These are phyloP conservation scores for Schizonepeta tenuifolia DNA, from an alignment of 257 asterid species.

Conservation along the genomic window DNA sequence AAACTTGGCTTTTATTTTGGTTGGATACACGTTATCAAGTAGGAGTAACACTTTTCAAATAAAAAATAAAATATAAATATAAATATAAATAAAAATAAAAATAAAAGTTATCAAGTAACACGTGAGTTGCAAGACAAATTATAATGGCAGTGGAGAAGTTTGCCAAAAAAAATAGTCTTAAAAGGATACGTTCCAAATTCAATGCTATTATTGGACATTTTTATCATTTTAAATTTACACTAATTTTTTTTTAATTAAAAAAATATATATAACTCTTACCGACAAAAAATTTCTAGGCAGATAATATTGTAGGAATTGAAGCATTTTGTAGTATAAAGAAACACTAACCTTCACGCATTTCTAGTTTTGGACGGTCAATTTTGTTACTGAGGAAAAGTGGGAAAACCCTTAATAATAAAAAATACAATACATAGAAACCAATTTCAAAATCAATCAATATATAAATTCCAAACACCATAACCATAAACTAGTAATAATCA, in stretches of 20 bases:
- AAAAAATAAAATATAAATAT: no score
- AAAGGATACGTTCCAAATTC: neutral
- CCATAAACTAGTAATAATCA: neutral
- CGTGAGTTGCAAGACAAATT: neutral
- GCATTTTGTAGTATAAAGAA: no score
- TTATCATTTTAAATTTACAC: no score
- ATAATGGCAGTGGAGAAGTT: neutral
- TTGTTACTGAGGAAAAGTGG: neutral
- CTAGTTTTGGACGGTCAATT: neutral
- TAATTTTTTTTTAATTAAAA: no score
- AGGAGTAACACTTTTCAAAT: no score
- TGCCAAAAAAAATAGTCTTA: neutral
- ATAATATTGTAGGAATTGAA: no score
- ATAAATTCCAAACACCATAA: neutral
- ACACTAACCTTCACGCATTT: no score
- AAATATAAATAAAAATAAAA: no score
- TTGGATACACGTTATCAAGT: neutral
- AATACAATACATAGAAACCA: neutral
- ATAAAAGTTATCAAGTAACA: neutral
- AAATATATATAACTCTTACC: no score
- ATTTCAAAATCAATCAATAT: neutral
- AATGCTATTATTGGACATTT: no score
- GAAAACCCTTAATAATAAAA: neutral
- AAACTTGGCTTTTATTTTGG: neutral
- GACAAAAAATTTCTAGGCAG: no score